Percentiles rank a stretch among this genome's conserved stretches.
phyloP scores from a whole-genome alignment of 208 protist genomes.

The Leishmania martiniquensis region DNA sequence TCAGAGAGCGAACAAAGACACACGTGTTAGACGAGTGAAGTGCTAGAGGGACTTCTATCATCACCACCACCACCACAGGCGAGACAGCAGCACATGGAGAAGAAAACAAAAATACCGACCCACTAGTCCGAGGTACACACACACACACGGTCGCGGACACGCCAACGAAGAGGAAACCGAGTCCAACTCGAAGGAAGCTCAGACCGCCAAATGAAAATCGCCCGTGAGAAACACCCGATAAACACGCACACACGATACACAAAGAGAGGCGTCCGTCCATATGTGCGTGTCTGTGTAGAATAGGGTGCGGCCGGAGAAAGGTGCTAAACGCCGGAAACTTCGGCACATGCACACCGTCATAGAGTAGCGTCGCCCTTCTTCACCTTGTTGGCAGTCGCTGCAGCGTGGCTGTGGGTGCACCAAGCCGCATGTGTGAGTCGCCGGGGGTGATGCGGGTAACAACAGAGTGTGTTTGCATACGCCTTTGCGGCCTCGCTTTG shows the following conservation, averaged over 20 bases:
- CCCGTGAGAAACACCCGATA: no score
- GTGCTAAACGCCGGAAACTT: not conserved
- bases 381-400: not conserved
- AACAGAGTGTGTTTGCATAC: not conserved
- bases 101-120: not conserved
- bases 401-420: not conserved
- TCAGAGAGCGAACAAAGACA: no score
- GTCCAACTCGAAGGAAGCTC: no score
- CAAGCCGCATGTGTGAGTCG: not conserved
- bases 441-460: not conserved
- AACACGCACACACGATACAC: not conserved
- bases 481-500: not conserved
- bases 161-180: not conserved
- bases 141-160: not conserved
- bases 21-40: no score
- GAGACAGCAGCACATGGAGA: not conserved
- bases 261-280: not conserved
- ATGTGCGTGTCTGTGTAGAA: not conserved
- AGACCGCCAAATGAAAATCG: no score
- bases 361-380: not conserved
- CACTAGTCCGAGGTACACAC: not conserved
- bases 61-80: no score
- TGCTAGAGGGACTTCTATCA: no score
- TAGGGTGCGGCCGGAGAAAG: not conserved
- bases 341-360: not conserved